Evolutionary conservation across 768 basidiomycete genomes (phyloP).

Genomic region (Paxillus ammoniavirescens): DNA sequence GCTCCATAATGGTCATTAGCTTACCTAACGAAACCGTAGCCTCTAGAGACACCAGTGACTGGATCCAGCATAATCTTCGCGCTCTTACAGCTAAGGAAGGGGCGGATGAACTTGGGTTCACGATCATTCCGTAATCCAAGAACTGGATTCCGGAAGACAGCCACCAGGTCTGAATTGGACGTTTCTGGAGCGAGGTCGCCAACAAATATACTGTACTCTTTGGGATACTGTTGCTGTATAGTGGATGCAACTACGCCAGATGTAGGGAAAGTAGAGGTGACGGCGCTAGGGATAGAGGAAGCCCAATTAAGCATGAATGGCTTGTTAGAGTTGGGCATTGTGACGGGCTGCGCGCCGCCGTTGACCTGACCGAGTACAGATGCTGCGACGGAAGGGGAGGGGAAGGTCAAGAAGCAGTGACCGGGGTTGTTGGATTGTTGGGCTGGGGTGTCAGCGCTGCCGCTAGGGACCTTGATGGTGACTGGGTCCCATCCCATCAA

Average conservation of each 20-base stretch:
- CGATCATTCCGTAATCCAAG: slow-evolving; percentile 82
- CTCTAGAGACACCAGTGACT: slow-evolving; percentile 82
- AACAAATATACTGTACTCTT: slow-evolving; percentile 93
- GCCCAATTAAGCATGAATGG: slow-evolving; percentile 86
- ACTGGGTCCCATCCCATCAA: slow-evolving; percentile 87
- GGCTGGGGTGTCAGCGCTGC: slow-evolving; percentile 53
- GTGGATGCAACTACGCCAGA: slow-evolving; percentile 26
- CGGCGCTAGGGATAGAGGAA: slow-evolving; percentile 37
- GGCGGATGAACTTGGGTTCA: slow-evolving; percentile 84
- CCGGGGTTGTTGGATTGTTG: slow-evolving; percentile 81
- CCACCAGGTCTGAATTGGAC: slow-evolving; percentile 93
- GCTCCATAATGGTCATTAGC: slow-evolving; percentile 25
- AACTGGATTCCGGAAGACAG: slow-evolving; percentile 87
- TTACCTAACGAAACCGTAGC: slow-evolving; percentile 90
- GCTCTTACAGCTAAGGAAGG: slow-evolving; percentile 90
- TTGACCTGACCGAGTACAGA: slow-evolving; percentile 69
- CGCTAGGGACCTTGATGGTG: slow-evolving; percentile 69
- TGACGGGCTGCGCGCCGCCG: slow-evolving; percentile 41
- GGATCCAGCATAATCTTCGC: slow-evolving; percentile 96
- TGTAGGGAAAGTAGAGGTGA: slow-evolving; percentile 31
- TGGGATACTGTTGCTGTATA: slow-evolving; percentile 59
- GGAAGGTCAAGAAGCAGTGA: slow-evolving; percentile 87
- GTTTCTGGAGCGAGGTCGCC: slow-evolving; percentile 92
- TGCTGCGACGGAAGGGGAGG: slow-evolving; percentile 64
- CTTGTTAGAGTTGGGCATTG: slow-evolving; percentile 85